Percentiles rank a stretch among this genome's conserved stretches.
phyloP scores from a whole-genome alignment of 495 filamentous ascomycete species.

The Tuber borchii region DNA sequence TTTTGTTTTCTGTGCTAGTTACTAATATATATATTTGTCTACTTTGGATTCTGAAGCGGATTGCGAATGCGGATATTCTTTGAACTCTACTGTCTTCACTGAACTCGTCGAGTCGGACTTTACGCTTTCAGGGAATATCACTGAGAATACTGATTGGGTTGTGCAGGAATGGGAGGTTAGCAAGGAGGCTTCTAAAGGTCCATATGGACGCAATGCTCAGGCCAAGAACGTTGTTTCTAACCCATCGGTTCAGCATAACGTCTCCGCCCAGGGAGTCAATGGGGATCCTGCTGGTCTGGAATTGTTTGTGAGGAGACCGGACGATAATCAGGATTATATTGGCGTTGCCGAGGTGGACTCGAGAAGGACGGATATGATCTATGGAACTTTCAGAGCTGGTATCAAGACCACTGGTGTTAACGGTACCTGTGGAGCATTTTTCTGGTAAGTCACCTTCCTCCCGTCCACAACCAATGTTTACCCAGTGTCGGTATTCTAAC shows the following conservation, averaged over 20 bases:
- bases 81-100: conserved; percentile 55
- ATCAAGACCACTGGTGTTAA: conserved; percentile 54
- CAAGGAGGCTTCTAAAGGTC: conserved; percentile 50
- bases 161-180: conserved; percentile 60
- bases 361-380: conserved; percentile 53
- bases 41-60: conserved; percentile 43
- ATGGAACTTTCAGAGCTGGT: conserved; percentile 60
- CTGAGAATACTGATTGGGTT: conserved; percentile 53
- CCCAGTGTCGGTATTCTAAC: conserved; percentile 10
- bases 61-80: conserved; percentile 67
- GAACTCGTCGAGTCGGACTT: conserved; percentile 66
- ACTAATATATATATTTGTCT: background rate
- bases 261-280: conserved; percentile 44
- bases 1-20: background rate
- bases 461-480: conserved; percentile 9
- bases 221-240: conserved; percentile 53
- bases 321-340: conserved; percentile 48
- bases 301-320: conserved; percentile 52
- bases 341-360: conserved; percentile 57
- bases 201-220: conserved; percentile 58
- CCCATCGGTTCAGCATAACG: conserved; percentile 45
- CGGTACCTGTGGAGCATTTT: conserved; percentile 71
- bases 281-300: conserved; percentile 55
- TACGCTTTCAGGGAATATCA: conserved; percentile 50
- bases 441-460: conserved; percentile 52